phyloP scores from a whole-genome alignment of 805 yeast genomes.

The Candida incommunis region DNA sequence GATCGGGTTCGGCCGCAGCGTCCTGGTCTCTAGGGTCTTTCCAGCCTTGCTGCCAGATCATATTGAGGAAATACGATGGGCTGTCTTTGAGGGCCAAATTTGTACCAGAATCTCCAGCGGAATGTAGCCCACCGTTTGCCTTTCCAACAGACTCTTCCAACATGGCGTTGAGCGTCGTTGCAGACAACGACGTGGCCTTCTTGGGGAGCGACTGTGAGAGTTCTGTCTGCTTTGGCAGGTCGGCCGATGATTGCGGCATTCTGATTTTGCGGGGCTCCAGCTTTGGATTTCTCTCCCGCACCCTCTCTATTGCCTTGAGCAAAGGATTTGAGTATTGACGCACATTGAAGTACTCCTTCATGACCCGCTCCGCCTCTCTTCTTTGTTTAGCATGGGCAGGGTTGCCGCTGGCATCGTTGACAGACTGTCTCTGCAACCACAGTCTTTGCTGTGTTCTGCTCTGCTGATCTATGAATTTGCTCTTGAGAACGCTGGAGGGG shows the following conservation, averaged over 20 bases:
- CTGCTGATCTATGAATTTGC: background rate
- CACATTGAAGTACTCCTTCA: background rate
- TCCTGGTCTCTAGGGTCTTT: conserved; percentile 1
- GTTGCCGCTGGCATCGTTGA: background rate
- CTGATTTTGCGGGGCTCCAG: conserved; percentile 1
- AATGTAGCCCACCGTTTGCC: background rate
- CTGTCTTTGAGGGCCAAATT: background rate
- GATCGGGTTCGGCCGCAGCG: background rate
- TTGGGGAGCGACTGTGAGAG: background rate
- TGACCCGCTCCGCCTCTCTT: background rate
- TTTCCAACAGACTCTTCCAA: background rate
- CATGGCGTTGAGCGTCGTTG: background rate
- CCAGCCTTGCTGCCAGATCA: background rate
- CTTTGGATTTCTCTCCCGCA: background rate
- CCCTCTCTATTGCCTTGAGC: background rate
- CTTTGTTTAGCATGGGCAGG: background rate
- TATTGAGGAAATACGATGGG: background rate
- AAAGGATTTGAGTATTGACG: background rate
- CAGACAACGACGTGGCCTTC: background rate
- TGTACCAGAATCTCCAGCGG: background rate
- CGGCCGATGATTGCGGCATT: background rate
- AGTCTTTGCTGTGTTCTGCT: background rate
- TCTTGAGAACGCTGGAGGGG: background rate
- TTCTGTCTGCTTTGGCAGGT: background rate
- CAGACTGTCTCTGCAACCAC: background rate